Percentiles rank a stretch among this genome's conserved stretches.
Conservation (phyloP, 208 protist genomes). For the Acanthamoeba sp. region DNA sequence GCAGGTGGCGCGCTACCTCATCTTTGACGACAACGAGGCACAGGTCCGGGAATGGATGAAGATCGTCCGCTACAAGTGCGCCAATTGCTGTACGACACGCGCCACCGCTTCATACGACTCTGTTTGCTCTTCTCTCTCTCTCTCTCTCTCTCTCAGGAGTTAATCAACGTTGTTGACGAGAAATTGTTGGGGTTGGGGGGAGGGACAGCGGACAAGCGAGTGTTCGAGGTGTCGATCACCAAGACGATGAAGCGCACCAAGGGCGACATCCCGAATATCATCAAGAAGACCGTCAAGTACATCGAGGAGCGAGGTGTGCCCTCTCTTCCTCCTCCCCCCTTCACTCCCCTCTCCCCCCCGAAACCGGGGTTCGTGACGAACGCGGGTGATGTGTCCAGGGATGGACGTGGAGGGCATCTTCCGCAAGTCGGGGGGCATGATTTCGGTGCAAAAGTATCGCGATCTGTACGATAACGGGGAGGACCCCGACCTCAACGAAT, state of each 20-base stretch:
- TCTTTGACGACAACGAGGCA: conserved; percentile 49
- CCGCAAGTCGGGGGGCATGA: conserved; percentile 63
- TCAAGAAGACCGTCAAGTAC: conserved; percentile 49
- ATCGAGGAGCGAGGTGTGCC: background rate
- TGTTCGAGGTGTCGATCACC: conserved; percentile 43
- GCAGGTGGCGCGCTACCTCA: background rate
- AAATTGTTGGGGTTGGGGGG: background rate
- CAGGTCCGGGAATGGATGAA: conserved; percentile 63
- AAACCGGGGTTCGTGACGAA: too few species aligned
- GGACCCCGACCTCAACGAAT: conserved; percentile 50
- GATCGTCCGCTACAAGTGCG: conserved; percentile 53
- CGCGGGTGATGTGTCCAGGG: background rate
- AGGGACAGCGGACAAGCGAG: background rate
- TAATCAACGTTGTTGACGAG: background rate
- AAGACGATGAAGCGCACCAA: conserved; percentile 30
- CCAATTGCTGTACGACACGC: conserved; percentile 20
- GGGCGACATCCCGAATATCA: conserved; percentile 19
- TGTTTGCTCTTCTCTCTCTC: too few species aligned
- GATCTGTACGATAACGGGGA: conserved; percentile 30
- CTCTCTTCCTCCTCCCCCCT: background rate
- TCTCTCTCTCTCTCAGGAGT: background rate
- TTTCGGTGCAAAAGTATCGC: conserved; percentile 51
- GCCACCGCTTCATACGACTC: background rate
- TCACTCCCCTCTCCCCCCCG: too few species aligned
- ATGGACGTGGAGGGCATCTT: conserved; percentile 69